Evolutionary conservation across 2,329 filamentous ascomycete species (phyloP), one percentile per base, ranked within the genome.

Genomic region (Colletotrichum chrysophilum): DNA sequence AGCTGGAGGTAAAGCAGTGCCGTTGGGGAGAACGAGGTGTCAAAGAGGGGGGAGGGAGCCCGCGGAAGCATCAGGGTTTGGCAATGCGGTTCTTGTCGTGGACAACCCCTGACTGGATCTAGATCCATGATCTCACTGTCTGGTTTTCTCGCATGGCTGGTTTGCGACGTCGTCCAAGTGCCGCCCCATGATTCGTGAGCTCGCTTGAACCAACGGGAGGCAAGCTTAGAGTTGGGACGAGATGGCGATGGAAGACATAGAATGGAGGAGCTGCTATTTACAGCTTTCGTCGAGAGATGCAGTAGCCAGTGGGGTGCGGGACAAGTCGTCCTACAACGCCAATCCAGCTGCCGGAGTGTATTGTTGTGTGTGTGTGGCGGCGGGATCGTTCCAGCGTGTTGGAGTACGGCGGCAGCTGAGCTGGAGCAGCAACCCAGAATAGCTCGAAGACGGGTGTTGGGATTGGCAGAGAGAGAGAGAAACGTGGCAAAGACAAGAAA

Each of bases 151-250:
- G 66, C 70, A 67, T 60, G 38, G 58, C 65, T 65, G 56, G 62
- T 73, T 66, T 68, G 58, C 73, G 62, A 65, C 56, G 56, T 73
- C 56, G 70, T 73, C 48, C 64, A 73, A 68, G 62, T 75, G 64
- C 69, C 58, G 64, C 38, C 38, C 28, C 70, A 73, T 68, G 73
- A 68, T 68, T 67, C 64, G 64, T 73, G 70, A 73, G 38, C n/a
- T 30, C 26, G 26, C 34, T 30, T 28, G 36, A 66, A 62, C 28
- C 61, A 72, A 36, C 18, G 62, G 26, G 43, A 32, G 21, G n/a
- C 55, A 56, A 56, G 14, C 24, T 16, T 5, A n/a, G 32, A 65
- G 43, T 60, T 68, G 73, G 56, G 70, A 65, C 10, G 70, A 43
- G 38, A 73, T 34, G 73, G 60, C 32, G 21, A 38, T 30, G 28